Evolutionary conservation across 148 eudicot species (phyloP).

Genomic region (Cornus suecica): DNA sequence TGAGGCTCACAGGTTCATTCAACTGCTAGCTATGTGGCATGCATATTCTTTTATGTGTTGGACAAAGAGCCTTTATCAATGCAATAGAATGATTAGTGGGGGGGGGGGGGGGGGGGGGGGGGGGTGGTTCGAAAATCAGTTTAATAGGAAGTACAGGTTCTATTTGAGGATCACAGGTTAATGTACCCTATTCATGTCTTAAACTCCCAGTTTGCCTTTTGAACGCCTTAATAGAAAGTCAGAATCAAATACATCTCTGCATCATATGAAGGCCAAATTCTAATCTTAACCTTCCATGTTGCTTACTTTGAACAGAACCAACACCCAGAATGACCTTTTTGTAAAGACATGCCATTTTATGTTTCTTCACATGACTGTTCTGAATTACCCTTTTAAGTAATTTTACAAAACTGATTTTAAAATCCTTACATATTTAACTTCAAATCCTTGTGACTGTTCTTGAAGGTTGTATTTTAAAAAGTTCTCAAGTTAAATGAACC

Average conservation of each 20-base stretch:
- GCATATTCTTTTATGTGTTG: not conserved
- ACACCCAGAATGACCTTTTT: not conserved
- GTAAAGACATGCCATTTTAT: not conserved
- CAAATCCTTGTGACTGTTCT: not conserved
- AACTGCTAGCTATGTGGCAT: constrained; percentile 5
- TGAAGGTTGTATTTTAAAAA: not conserved
- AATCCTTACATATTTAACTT: not conserved
- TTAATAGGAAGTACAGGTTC: not conserved
- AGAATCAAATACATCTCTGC: not conserved
- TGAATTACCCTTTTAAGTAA: not conserved
- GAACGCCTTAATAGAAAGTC: not conserved
- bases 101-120: not conserved
- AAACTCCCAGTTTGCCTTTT: not conserved
- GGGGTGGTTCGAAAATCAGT: not conserved
- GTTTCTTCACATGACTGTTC: not conserved
- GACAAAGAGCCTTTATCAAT: not conserved
- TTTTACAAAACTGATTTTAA: not conserved
- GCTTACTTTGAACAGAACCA: not conserved
- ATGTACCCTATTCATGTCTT: not conserved
- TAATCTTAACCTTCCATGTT: not conserved
- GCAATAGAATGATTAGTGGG: not conserved
- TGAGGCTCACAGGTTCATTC: constrained; percentile 82
- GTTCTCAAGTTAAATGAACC: not conserved
- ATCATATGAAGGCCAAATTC: not conserved
- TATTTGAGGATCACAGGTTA: no score